Evolutionary conservation across 768 basidiomycete species (phyloP).

Genomic region (Amanita jacksonii): DNA sequence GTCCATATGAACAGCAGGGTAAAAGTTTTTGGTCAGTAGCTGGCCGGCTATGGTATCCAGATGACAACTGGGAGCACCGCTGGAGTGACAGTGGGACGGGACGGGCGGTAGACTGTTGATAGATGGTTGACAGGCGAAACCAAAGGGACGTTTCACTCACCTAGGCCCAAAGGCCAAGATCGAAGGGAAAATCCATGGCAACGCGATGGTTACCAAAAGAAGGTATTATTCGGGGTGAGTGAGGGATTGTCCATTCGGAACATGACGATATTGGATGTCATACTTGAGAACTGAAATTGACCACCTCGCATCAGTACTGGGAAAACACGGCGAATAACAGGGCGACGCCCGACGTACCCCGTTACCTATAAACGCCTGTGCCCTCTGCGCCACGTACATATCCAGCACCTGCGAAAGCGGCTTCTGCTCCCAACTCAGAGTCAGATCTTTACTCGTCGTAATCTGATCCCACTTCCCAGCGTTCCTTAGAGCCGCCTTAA

Average conservation of each 20-base stretch:
- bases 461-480: constrained; percentile 37
- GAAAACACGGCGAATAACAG: not conserved
- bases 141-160: too few relatives aligned
- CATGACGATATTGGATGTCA: constrained; percentile 39
- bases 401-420: constrained; percentile 52
- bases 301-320: not conserved
- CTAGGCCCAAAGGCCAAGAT: too few relatives aligned
- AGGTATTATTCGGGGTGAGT: constrained; percentile 24
- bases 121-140: too few relatives aligned
- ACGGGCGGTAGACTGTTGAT: too few relatives aligned
- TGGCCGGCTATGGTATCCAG: too few relatives aligned
- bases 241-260: constrained; percentile 26
- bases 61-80: too few relatives aligned
- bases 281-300: constrained; percentile 41
- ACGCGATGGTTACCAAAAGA: constrained; percentile 26
- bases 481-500: constrained; percentile 29
- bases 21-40: too few relatives aligned
- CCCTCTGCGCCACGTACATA: constrained; percentile 57
- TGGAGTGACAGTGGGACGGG: too few relatives aligned
- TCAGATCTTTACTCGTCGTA: constrained; percentile 44
- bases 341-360: constrained; percentile 36
- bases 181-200: too few relatives aligned
- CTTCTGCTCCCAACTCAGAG: constrained; percentile 43
- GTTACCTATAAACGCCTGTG: constrained; percentile 61
- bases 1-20: too few relatives aligned